Base-by-base conservation (phyloP, 1,284 basidiomycete species). In the Leccinum huronense region DNA sequence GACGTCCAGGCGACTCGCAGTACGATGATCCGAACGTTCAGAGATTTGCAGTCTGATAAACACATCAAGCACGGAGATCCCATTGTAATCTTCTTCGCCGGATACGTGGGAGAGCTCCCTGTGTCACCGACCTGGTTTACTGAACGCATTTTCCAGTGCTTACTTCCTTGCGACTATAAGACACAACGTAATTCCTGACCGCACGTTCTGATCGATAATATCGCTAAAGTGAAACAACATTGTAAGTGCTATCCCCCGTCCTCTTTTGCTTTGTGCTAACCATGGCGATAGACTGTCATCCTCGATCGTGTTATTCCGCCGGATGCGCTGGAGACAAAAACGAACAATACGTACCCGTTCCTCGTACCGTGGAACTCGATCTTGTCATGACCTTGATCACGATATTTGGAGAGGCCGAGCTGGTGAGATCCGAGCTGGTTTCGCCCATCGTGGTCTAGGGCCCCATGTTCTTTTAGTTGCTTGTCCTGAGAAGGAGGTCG, bases 51-150 rank as follows among this genome's bases (percentile, higher is more conserved):
- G 62, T 79, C 81, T 68, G 86, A 89, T 66, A 70, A 78, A 9
- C 76, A 75, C n/a, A 86, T 89, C 40, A 77, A 82, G 48, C 68
- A 71, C 14, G 85, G 82, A 11, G 85, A 89, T 66, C 82, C 86
- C 16, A 83, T 89, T 23, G 63, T 88, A 62, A 76, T 88, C 60
- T 89, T 88, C 60, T 89, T 86, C 68, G 84, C 87, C 36, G 86
- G 86, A 8, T 86, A 88, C 67, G 87, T 87, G 16, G 83, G 82
- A 66, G 78, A 77, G 42, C 70, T 84, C 31, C 72, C 74, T 7
- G 80, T 84, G 30, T 86, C 86, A 10, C 86, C 85, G 84, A 80
- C 77, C 23, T 75, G 74, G 60, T 71, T 66, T 19, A 68, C 73
- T 13, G 57, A 71, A 16, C 73, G 73, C 23, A 77, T 77, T 45